Evolutionary conservation across 1,284 basidiomycete species (phyloP).

Genomic region (Wolfiporia cocos): DNA sequence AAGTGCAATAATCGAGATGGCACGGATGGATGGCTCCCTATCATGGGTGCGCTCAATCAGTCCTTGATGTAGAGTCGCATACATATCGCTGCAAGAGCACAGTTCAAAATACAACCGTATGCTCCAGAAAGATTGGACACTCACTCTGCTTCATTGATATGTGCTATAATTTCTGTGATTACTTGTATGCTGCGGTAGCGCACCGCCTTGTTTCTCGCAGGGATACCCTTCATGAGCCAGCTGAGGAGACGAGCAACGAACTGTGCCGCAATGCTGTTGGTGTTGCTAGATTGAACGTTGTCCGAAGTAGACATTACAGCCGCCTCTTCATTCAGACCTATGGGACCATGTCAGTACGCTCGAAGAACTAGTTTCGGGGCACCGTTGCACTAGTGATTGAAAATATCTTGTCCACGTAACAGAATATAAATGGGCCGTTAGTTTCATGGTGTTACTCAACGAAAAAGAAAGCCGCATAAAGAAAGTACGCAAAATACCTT

Average conservation of each 20-base stretch:
- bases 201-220: conserved; percentile 84
- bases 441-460: too few species aligned
- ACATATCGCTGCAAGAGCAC: conserved; percentile 64
- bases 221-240: conserved; percentile 79
- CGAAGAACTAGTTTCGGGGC: too few species aligned
- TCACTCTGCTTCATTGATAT: conserved; percentile 78
- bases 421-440: too few species aligned
- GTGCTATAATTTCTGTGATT: conserved; percentile 70
- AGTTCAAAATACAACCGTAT: background rate
- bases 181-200: conserved; percentile 74
- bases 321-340: too few species aligned
- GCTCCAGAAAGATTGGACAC: conserved; percentile 24
- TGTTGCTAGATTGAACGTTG: conserved; percentile 41
- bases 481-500: too few species aligned
- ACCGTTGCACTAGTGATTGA: too few species aligned
- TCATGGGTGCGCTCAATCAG: conserved; percentile 74
- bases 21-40: conserved; percentile 78
- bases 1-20: conserved; percentile 79
- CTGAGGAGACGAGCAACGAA: conserved; percentile 69
- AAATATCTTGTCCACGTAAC: too few species aligned
- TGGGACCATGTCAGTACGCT: too few species aligned
- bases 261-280: conserved; percentile 62
- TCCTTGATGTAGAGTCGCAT: conserved; percentile 54
- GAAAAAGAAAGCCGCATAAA: too few species aligned
- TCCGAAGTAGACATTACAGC: background rate